phyloP scores from a whole-genome alignment of 306 rosid species.

The Cicer yamashitae region DNA sequence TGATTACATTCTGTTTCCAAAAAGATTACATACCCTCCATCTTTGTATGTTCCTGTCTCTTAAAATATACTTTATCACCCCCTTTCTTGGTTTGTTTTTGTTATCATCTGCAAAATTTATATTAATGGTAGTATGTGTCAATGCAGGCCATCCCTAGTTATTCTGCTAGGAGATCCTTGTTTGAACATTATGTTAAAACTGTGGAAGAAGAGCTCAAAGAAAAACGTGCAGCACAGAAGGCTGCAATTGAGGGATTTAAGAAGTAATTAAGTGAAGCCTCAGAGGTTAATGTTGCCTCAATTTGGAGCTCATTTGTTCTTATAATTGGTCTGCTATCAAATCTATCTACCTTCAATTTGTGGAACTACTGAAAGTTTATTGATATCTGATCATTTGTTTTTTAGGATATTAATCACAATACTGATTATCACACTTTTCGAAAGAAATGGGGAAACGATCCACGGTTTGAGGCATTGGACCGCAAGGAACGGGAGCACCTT shows the following conservation, averaged over 20 bases:
- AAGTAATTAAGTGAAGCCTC: slow-evolving; percentile 74
- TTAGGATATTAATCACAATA: slow-evolving; percentile 73
- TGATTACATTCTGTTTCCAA: not conserved
- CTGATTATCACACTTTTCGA: slow-evolving; percentile 74
- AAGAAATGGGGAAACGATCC: slow-evolving; percentile 93
- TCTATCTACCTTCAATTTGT: slow-evolving; percentile 34
- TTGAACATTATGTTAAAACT: slow-evolving; percentile 95
- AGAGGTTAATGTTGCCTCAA: slow-evolving; percentile 58
- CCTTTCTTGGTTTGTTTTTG: slow-evolving; percentile 5
- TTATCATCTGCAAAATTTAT: slow-evolving; percentile 22
- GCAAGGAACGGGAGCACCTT: slow-evolving; percentile 89
- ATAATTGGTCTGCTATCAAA: slow-evolving; percentile 26
- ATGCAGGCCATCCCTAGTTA: slow-evolving; percentile 92
- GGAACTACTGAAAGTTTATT: slow-evolving; percentile 39
- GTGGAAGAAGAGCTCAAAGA: slow-evolving; percentile 97
- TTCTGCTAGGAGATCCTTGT: slow-evolving; percentile 90
- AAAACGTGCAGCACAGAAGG: slow-evolving; percentile 94
- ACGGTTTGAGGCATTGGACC: slow-evolving; percentile 87
- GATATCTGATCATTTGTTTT: slow-evolving; percentile 34
- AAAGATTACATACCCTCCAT: slow-evolving; percentile 1
- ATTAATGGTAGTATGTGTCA: slow-evolving; percentile 37
- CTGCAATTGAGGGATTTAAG: slow-evolving; percentile 88
- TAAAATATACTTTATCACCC: not conserved
- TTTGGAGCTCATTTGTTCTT: slow-evolving; percentile 38
- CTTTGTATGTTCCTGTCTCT: slow-evolving; percentile 6